Base-by-base conservation (phyloP, 2,329 filamentous ascomycete species). In the Trichoderma polysporum region DNA sequence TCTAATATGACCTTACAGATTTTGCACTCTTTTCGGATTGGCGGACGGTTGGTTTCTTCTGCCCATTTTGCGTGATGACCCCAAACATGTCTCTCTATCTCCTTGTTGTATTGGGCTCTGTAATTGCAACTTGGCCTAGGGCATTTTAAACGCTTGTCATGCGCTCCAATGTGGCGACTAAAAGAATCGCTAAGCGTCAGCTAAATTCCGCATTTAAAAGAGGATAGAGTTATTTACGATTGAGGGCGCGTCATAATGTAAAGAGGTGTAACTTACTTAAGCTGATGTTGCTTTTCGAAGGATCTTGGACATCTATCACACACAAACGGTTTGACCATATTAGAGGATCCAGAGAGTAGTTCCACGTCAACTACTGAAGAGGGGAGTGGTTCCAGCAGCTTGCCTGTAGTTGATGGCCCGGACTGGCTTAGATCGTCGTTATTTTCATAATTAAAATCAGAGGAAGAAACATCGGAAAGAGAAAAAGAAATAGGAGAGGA, bases 31-130 rank as follows among this genome's bases (percentile, higher is more conserved):
- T 31, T 33, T 50, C 35, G 19, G 29, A 65, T 64, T 12, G 54
- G 22, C 4, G 22, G 37, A 49, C 37, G 47, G 22, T 25, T 17
- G 1, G 45, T 68, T 12, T 35, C 13, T n/a, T 60, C 39, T 1
- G 66, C 66, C 66, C 66, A 68, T 2, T 27, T 56, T 29, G 1
- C 1, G 25, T 68, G 66, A 3, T n/a, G 17, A 5, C 31, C 50
- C 66, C 66, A 68, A 22, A 68, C 39, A 33, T 68, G 66, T 10
- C 62, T 63, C 25, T 33, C 15, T 7, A 68, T 29, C 5, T 29
- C 54, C 10, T 56, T 68, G 6, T 27, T 15, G 22, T n/a, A 68
- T 37, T 45, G 35, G 7, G 41, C 37, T 3, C 19, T 17, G 7
- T 47, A 25, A 7, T 10, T 9, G 37, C 66, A 68, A 17, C 12